A percentile compares a stretch with the other conserved stretches of the same genome.
These are phyloP conservation scores for Oenanthe javanica DNA, from an alignment of 140 eudicot species.

Conservation along the genomic window DNA sequence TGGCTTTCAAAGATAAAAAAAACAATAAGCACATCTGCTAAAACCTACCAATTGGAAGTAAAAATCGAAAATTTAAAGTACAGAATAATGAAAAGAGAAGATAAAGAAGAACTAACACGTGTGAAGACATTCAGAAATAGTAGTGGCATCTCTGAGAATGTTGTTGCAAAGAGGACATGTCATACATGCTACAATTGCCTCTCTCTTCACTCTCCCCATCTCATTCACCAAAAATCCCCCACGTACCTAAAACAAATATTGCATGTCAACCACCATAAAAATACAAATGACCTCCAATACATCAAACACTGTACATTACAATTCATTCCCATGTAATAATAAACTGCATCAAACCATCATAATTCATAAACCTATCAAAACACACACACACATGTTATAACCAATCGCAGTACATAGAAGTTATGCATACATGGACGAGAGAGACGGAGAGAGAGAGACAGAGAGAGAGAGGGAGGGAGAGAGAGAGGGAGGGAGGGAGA, in stretches of 20 bases:
- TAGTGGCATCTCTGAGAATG: constrained; percentile 69
- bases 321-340: constrained; percentile 11
- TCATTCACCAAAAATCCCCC: constrained; percentile 34
- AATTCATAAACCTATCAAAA: neutral
- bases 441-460: too few relatives aligned
- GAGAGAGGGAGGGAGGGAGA: neutral
- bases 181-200: constrained; percentile 80
- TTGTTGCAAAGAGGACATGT: constrained; percentile 82
- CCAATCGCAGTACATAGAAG: neutral
- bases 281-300: neutral
- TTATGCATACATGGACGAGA: too few relatives aligned
- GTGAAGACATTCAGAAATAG: constrained; percentile 84
- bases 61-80: neutral
- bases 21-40: neutral
- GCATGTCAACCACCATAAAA: constrained; percentile 5
- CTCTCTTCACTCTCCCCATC: constrained; percentile 52
- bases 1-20: neutral
- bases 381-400: neutral
- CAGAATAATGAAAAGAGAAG: neutral
- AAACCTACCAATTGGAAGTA: neutral
- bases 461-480: too few relatives aligned
- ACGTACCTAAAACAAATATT: constrained; percentile 32
- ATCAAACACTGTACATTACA: constrained; percentile 27
- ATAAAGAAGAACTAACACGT: constrained; percentile 48
- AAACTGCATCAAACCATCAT: constrained; percentile 27